Percentiles rank a stretch among this genome's conserved stretches.
Conservation (phyloP, 1,284 basidiomycete genomes). For the Pterula multifida region DNA sequence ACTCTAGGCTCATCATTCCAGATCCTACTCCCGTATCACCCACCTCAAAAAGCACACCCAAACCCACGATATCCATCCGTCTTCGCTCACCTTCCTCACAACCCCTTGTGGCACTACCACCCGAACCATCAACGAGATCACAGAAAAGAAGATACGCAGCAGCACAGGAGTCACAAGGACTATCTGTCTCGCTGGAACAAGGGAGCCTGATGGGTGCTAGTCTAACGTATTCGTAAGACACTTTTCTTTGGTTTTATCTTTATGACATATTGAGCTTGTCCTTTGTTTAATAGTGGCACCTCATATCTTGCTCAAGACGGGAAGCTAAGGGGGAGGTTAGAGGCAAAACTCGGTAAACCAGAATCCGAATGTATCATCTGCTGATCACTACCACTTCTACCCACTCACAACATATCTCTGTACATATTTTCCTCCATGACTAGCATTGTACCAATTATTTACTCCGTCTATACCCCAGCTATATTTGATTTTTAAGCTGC, state of each 20-base stretch:
- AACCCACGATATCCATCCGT: slow-evolving; percentile 28
- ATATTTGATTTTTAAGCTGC: too few species aligned
- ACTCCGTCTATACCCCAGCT: too few species aligned
- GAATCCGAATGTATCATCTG: slow-evolving; percentile 48
- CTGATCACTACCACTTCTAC: slow-evolving; percentile 17
- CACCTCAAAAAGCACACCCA: slow-evolving; percentile 13
- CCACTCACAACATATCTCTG: too few species aligned
- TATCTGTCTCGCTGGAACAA: slow-evolving; percentile 34
- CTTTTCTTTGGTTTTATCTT: not conserved
- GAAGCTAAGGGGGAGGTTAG: slow-evolving; percentile 36
- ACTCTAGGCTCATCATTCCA: slow-evolving; percentile 42
- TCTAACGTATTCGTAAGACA: slow-evolving; percentile 45
- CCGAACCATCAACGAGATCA: slow-evolving; percentile 3
- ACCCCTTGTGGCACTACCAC: slow-evolving; percentile 9
- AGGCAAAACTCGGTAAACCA: slow-evolving; percentile 37
- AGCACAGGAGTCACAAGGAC: slow-evolving; percentile 10
- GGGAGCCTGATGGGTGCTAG: slow-evolving; percentile 26
- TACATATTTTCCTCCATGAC: too few species aligned
- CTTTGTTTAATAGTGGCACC: slow-evolving; percentile 27
- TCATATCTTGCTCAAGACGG: slow-evolving; percentile 45
- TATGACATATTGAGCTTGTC: slow-evolving; percentile 1
- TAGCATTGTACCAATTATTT: too few species aligned
- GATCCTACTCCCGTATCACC: slow-evolving; percentile 19
- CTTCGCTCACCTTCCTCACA: slow-evolving; percentile 25
- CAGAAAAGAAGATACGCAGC: not conserved